Conservation (phyloP, 225 moss, liverwort and hornwort genomes). For the Takakia lepidozioides region DNA sequence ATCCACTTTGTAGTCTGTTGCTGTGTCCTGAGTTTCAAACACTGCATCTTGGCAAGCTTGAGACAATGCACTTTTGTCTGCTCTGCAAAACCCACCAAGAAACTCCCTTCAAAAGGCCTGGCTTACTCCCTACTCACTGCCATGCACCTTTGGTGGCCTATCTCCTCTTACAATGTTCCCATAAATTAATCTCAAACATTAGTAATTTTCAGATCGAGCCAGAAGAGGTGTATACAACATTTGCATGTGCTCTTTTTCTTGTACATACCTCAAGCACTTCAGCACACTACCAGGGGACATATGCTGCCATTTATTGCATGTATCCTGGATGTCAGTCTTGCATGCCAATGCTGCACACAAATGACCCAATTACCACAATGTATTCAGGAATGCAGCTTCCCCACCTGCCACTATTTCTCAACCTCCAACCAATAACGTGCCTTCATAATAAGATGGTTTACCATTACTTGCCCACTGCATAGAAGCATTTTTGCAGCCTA, state of each 20-base stretch:
- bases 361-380: no score
- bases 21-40: constrained; percentile 30
- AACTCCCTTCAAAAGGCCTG: no score
- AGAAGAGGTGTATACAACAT: no score
- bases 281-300: not conserved
- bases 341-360: constrained; percentile 35
- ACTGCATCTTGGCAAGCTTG: constrained; percentile 34
- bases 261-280: no score
- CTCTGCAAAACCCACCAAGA: no score
- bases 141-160: not conserved
- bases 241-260: not conserved
- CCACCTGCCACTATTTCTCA: no score
- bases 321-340: constrained; percentile 21
- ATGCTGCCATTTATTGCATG: constrained; percentile 18
- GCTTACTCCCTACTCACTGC: not conserved
- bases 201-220: not conserved
- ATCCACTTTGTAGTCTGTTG: constrained; percentile 38
- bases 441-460: no score
- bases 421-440: no score
- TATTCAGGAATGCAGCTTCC: no score
- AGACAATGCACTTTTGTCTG: constrained; percentile 23
- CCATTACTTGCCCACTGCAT: no score
- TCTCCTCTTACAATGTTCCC: constrained; percentile 29
- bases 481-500: no score
- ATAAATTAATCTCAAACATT: constrained; percentile 15